Base-by-base conservation (phyloP, 306 rosid species). In the Morella rubra region DNA sequence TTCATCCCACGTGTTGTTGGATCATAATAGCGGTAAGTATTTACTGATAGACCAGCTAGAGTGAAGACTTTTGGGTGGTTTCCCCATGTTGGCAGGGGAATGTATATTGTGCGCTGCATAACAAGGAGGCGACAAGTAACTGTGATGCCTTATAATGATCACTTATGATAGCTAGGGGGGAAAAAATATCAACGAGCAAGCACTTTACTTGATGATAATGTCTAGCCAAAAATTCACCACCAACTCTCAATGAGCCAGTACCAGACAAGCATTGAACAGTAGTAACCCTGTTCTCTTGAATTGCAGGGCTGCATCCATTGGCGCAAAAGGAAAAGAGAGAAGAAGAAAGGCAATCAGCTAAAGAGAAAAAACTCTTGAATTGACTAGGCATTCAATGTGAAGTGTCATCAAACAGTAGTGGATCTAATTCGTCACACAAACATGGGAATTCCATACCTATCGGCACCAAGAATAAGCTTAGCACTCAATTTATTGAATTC, bases 81-180 rank as follows among this genome's bases (percentile, higher is more conserved):
- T 53, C 99, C 99, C 99, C 99, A 96, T 51, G 99, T 96, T 78
- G 99, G 99, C 76, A 66, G 74, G 71, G 99, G 98, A 80, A 96
- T 81, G 84, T 87, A 93, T 84, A 96, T 91, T 69, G 89, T 86
- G 53, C 88, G 89, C 98, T 96, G 92, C 73, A 87, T 72, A 71
- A 55, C 53, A 72, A 27, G 64, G 22, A 69, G 46, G 44, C 12
- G 46, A 53, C 14, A 75, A 75, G 41, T 73, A 61, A 62, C 74
- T 27, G 19, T 56, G 50, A 69, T 51, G 45, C n/a, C 58, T 12
- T 5, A 47, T 4, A 55, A 67, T 47, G 55, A 18, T 76, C 75
- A 56, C 66, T 53, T 64, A 20, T 58, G 5, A 22, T 8, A n/a
- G 61, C 13, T 51, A 44, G 60, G 67, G 42, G 42, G 41, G 16